Evolutionary conservation across 441 rosid species (phyloP), one percentile per base, ranked within the genome.

Genomic region (Eutrema salsugineum): DNA sequence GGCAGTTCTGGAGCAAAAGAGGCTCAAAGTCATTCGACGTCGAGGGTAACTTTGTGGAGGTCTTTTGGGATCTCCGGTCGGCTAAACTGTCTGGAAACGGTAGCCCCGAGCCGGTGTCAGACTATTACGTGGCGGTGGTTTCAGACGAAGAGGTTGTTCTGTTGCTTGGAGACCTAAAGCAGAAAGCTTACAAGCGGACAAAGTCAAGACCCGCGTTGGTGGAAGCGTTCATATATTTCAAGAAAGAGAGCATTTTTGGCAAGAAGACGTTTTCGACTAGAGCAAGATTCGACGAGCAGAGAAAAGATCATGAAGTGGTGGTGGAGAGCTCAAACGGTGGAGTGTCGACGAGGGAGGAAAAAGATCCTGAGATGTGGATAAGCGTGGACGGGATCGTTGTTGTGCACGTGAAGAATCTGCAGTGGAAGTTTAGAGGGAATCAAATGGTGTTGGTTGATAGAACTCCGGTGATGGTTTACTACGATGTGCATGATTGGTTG

Each of bases 1-100:
- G 97, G 99, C 84, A 79, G 65, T 94, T 91, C 66, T 91, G 97
- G 97, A 87, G 89, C 76, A 92, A 92, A 83, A 91, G 91, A 78
- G 99, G 97, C 0, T 84, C 83, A 36, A 92, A 90, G 71, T 81
- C 83, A 19, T 90, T 94, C 38, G 40, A 35, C 8, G 82, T 89
- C 0, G 94, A 86, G 16, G 91, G 91, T 17, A 66, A 72, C 66
- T 40, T 71, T 1, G 87, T 92, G 6, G 88, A 86, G 33, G 77
- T 92, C 1, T 87, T 86, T 42, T 94, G 97, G 97, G 97, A 91
- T 84, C 84, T 94, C 5, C 80, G 88, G 54, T 78, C 89, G 0
- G 97, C 95, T 1, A 88, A 87, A 63, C 70, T 91, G 65, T 36
- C 72, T 0, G 66, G 60, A 30, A 84, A 86, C 5, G 97, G 97